Conservation (phyloP, 2,329 filamentous ascomycete genomes). For the Diaporthe sp. region DNA sequence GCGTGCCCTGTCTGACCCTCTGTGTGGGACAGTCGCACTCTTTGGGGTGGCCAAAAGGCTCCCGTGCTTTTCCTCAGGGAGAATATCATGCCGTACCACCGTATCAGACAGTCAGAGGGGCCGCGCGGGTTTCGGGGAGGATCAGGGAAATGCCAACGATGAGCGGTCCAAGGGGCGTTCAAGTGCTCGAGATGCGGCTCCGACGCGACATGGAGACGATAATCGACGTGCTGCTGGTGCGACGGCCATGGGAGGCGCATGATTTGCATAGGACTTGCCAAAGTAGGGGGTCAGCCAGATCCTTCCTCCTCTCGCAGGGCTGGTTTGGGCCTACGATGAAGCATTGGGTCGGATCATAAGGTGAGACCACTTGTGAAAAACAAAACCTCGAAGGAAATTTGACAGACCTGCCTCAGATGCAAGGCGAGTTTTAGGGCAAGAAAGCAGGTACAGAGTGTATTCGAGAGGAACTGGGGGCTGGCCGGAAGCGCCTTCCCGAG, state of each 20-base stretch:
- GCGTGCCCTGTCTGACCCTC: conserved; percentile 29
- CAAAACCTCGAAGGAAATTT: background rate
- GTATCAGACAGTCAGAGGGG: background rate
- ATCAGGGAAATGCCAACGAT: background rate
- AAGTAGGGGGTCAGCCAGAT: background rate
- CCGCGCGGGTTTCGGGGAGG: background rate
- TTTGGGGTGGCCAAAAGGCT: conserved; percentile 1
- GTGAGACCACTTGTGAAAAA: background rate
- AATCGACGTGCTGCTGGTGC: background rate
- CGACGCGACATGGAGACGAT: background rate
- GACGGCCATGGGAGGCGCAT: background rate
- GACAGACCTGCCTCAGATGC: background rate
- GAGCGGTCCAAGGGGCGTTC: background rate
- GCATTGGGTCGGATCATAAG: too few species aligned
- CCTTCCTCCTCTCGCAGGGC: background rate
- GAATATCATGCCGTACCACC: conserved; percentile 4
- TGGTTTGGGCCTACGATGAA: background rate
- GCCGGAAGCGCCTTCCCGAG: background rate
- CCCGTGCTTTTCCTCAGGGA: background rate
- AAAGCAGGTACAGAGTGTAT: background rate
- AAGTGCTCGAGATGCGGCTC: background rate
- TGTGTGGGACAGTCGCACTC: conserved; percentile 18
- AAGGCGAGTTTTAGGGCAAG: background rate
- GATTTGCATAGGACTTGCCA: background rate
- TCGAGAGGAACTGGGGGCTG: background rate